Evolutionary conservation across 202 grass and related monocot genomes (phyloP).

Genomic region (Carex arenaria): DNA sequence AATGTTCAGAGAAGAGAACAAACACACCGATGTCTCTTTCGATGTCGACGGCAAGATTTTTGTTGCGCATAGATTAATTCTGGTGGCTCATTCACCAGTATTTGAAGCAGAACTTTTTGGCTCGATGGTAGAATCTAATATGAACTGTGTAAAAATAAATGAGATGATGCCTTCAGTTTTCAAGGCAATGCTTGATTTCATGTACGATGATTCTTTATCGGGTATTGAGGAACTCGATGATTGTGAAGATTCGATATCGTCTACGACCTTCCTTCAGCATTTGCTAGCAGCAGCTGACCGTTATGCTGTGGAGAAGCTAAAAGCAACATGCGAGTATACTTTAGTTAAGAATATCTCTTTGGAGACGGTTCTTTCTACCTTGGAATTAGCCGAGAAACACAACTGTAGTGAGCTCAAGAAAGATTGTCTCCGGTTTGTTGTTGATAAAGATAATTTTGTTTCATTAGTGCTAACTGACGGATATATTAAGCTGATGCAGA

Average conservation of each 20-base stretch:
- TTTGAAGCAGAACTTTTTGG: constrained; percentile 5
- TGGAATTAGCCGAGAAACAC: not conserved
- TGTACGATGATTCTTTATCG: not conserved
- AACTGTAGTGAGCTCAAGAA: constrained; percentile 2
- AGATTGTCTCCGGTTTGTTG: not conserved
- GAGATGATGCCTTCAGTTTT: not conserved
- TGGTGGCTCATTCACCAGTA: not conserved
- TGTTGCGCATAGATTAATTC: not conserved
- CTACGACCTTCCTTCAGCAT: not conserved
- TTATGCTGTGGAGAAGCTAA: not conserved
- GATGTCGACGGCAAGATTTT: not conserved
- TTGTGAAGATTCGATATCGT: not conserved
- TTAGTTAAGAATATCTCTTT: not conserved
- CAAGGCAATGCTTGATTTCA: constrained; percentile 1
- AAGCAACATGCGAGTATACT: not conserved
- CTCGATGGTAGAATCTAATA: not conserved
- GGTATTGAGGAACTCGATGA: not conserved
- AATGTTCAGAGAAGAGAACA: not conserved
- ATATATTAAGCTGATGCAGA: not conserved
- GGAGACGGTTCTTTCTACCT: not conserved
- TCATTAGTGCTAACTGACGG: not conserved
- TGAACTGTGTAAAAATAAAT: not conserved
- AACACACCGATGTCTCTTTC: not conserved
- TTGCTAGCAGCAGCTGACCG: not conserved
- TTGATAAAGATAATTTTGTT: not conserved